Percentiles rank a stretch among this genome's conserved stretches.
phyloP scores from a whole-genome alignment of 805 yeast species.

The Geotrichum ghanense region DNA sequence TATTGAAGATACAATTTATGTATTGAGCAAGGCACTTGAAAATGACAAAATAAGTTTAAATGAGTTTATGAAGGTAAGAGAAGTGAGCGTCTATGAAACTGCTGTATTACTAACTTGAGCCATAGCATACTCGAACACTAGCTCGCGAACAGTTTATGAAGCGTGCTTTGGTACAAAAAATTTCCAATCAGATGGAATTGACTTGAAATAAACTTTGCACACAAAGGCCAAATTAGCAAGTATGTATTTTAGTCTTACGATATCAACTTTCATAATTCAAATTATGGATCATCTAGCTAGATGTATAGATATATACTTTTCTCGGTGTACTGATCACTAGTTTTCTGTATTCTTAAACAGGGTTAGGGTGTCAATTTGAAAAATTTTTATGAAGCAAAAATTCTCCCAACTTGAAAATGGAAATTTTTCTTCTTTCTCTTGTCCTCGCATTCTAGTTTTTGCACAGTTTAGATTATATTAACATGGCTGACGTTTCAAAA shows the following conservation, averaged over 20 bases:
- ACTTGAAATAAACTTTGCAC: conserved; percentile 1
- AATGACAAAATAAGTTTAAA: conserved; percentile 34
- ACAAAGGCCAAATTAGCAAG: too few species aligned
- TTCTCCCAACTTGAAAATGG: conserved; percentile 2
- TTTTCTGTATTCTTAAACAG: too few species aligned
- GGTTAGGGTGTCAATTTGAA: conserved; percentile 3
- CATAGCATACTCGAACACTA: conserved; percentile 35
- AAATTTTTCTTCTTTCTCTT: conserved; percentile 4
- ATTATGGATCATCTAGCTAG: too few species aligned
- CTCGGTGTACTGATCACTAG: too few species aligned
- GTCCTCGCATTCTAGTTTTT: background rate
- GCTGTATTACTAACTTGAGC: background rate
- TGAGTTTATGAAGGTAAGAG: conserved; percentile 25
- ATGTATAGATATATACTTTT: too few species aligned
- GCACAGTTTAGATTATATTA: conserved; percentile 3
- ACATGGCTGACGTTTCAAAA: conserved; percentile 37
- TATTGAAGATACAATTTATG: conserved; percentile 52
- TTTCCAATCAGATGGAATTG: conserved; percentile 16
- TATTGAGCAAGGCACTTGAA: conserved; percentile 46
- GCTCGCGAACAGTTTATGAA: conserved; percentile 55
- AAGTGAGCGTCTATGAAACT: too few species aligned
- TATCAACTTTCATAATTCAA: too few species aligned
- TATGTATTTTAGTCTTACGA: background rate
- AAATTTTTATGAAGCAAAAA: background rate
- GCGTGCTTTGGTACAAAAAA: conserved; percentile 35